Conservation (phyloP, 257 asterid species). For the Forsythia suspensa region DNA sequence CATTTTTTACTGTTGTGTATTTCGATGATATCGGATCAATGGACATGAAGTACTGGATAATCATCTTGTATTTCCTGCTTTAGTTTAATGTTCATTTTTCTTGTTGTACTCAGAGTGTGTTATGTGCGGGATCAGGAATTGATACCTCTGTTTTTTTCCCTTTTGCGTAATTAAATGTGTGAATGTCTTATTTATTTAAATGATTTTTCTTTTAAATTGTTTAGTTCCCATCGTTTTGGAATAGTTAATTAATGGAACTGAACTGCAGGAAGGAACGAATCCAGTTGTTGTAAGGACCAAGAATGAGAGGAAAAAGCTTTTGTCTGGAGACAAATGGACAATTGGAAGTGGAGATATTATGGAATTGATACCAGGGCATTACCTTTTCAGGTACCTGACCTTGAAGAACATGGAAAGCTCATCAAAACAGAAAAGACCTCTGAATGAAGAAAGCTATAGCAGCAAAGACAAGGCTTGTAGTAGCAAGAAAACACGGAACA, state of each 20-base stretch:
- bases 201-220: background rate
- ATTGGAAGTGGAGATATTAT: conserved; percentile 65
- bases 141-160: no score
- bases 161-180: no score
- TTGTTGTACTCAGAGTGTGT: background rate
- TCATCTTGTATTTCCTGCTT: conserved; percentile 4
- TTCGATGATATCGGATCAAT: background rate
- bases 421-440: conserved; percentile 49
- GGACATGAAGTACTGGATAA: background rate
- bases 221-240: background rate
- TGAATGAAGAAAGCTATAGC: conserved; percentile 42
- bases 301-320: conserved; percentile 66
- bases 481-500: conserved; percentile 53
- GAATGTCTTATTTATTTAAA: no score
- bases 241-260: conserved; percentile 21
- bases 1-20: conserved; percentile 1
- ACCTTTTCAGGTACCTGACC: conserved; percentile 63
- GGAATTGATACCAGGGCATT: conserved; percentile 87
- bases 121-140: background rate
- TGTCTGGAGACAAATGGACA: conserved; percentile 61
- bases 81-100: no score
- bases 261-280: conserved; percentile 78
- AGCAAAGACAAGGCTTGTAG: conserved; percentile 32
- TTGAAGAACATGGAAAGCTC: conserved; percentile 28
- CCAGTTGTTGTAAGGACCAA: conserved; percentile 75